These are phyloP conservation scores for Quambalaria eucalypti DNA, from an alignment of 1,284 basidiomycete species.

Conservation along the genomic window DNA sequence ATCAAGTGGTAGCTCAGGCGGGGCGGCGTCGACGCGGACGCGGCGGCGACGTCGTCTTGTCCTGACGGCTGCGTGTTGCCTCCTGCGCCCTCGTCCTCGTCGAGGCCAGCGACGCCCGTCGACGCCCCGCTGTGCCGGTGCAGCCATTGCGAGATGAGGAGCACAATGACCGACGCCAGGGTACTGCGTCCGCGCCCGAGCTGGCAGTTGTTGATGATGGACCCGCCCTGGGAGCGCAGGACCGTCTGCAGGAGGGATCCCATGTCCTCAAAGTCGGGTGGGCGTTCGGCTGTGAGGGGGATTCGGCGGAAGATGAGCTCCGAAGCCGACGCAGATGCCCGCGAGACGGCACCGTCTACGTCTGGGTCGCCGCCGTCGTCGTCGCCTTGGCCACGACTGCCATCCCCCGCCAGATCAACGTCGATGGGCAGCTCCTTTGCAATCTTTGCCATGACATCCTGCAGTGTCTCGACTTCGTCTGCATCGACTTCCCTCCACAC, in stretches of 20 bases:
- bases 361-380: conserved; percentile 62
- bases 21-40: too few species aligned
- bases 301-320: conserved; percentile 73
- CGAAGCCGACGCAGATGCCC: conserved; percentile 51
- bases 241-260: conserved; percentile 67
- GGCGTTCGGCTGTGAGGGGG: conserved; percentile 69
- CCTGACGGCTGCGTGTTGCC: background rate
- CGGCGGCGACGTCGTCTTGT: background rate
- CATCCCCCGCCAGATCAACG: too few species aligned
- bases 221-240: conserved; percentile 56
- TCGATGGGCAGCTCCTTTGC: conserved; percentile 14
- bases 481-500: conserved; percentile 84
- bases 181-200: conserved; percentile 90
- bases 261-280: conserved; percentile 47
- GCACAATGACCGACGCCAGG: conserved; percentile 73
- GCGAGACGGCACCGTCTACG: conserved; percentile 25
- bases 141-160: conserved; percentile 81
- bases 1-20: conserved; percentile 56
- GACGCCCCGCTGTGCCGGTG: conserved; percentile 41
- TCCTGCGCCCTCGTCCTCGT: background rate
- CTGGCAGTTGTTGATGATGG: conserved; percentile 92
- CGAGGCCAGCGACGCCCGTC: background rate
- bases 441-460: conserved; percentile 68
- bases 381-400: background rate
- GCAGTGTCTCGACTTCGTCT: conserved; percentile 71